Conservation (phyloP, 352 stramenopile genomes). For the Globisporangium iwayamae region DNA sequence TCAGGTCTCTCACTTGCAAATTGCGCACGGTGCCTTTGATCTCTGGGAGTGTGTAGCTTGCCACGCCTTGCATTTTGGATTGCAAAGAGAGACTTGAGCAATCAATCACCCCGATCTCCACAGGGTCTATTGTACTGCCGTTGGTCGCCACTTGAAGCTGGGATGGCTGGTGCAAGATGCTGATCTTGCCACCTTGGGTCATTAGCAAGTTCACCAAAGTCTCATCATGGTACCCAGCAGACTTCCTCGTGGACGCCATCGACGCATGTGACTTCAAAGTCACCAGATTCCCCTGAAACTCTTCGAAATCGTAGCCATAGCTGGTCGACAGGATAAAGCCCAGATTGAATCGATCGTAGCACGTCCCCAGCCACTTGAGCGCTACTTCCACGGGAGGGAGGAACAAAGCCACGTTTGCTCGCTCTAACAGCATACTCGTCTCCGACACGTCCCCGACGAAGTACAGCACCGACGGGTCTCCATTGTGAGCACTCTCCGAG, state of each 20-base stretch:
- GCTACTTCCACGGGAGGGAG: conserved; percentile 42
- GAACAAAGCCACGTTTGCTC: conserved; percentile 26
- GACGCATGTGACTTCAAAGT: conserved; percentile 38
- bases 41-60: conserved; percentile 12
- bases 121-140: neutral
- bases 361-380: conserved; percentile 34
- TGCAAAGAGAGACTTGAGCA: conserved; percentile 20
- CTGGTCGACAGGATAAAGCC: conserved; percentile 67
- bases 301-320: conserved; percentile 51
- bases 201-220: conserved; percentile 22
- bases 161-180: conserved; percentile 37
- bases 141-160: conserved; percentile 4
- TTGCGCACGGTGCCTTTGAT: conserved; percentile 70
- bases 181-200: conserved; percentile 32
- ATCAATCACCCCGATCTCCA: conserved; percentile 18
- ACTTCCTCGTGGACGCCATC: conserved; percentile 24
- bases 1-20: conserved; percentile 67
- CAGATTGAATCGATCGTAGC: conserved; percentile 45
- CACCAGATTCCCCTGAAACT: conserved; percentile 53
- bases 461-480: conserved; percentile 12
- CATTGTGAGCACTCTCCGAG: conserved; percentile 11
- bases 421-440: conserved; percentile 29
- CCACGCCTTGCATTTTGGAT: conserved; percentile 1
- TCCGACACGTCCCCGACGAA: conserved; percentile 17
- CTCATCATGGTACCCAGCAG: conserved; percentile 15